A percentile compares a stretch with the other conserved stretches of the same genome.
Conservation (phyloP, 148 eudicot genomes). For the Spergularia marina region DNA sequence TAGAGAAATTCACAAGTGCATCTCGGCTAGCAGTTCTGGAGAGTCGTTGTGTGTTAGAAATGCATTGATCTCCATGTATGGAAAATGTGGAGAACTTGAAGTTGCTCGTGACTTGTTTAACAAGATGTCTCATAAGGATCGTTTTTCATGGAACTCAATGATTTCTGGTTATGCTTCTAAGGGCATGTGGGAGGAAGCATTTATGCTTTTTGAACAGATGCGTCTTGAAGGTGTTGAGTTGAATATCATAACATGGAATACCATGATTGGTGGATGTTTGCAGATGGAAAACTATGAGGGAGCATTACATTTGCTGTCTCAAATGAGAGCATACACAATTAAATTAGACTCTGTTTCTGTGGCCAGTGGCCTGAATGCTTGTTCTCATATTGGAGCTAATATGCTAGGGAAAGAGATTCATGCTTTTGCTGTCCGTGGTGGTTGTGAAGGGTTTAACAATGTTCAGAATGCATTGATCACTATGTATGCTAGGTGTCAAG, state of each 20-base stretch:
- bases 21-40: slow-evolving; percentile 33
- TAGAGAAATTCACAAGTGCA: slow-evolving; percentile 47
- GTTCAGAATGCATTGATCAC: slow-evolving; percentile 71
- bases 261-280: slow-evolving; percentile 71
- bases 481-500: slow-evolving; percentile 72
- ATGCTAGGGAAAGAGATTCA: slow-evolving; percentile 68
- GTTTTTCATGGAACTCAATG: slow-evolving; percentile 82
- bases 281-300: slow-evolving; percentile 49
- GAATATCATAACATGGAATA: slow-evolving; percentile 71
- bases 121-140: slow-evolving; percentile 47
- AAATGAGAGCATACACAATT: slow-evolving; percentile 39
- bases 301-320: slow-evolving; percentile 54
- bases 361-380: slow-evolving; percentile 67
- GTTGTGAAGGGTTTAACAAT: slow-evolving; percentile 44
- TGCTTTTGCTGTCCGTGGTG: slow-evolving; percentile 51
- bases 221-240: slow-evolving; percentile 34
- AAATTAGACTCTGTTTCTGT: slow-evolving; percentile 64
- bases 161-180: slow-evolving; percentile 62
- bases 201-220: slow-evolving; percentile 56
- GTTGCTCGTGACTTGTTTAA: slow-evolving; percentile 58
- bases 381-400: slow-evolving; percentile 54
- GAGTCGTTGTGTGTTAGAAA: slow-evolving; percentile 57
- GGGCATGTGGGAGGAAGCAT: slow-evolving; percentile 62
- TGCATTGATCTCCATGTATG: slow-evolving; percentile 78
- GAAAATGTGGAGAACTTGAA: slow-evolving; percentile 68